Conservation (phyloP, 2,329 filamentous ascomycete genomes). For the Emmonsiellopsis sp. region DNA sequence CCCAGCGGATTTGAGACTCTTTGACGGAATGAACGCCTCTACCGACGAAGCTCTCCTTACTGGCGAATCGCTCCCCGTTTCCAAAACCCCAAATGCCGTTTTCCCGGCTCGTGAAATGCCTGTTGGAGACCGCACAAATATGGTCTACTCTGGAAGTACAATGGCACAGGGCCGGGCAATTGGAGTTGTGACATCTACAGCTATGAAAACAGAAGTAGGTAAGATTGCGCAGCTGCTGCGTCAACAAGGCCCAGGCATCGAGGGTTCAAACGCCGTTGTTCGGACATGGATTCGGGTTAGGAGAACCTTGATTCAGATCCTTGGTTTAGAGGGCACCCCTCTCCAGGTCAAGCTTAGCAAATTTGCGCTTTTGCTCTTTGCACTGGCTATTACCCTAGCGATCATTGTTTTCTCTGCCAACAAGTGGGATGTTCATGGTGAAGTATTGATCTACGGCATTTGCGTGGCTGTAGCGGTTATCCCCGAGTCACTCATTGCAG, state of each 20-base stretch:
- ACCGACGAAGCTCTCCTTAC: conserved; percentile 55
- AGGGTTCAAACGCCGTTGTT: conserved; percentile 32
- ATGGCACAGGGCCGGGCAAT: conserved; percentile 53
- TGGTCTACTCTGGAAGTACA: conserved; percentile 52
- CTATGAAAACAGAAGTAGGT: conserved; percentile 54
- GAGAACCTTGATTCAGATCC: conserved; percentile 28
- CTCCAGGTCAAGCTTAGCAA: conserved; percentile 56
- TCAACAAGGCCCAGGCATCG: conserved; percentile 38
- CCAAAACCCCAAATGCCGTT: conserved; percentile 39
- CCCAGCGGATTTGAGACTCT: conserved; percentile 39
- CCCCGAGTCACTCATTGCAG: conserved; percentile 49
- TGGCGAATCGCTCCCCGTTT: conserved; percentile 52
- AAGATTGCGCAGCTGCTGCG: conserved; percentile 51
- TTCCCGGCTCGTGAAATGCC: conserved; percentile 37
- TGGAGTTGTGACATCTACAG: conserved; percentile 53
- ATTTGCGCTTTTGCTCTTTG: conserved; percentile 53
- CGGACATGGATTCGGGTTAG: conserved; percentile 34
- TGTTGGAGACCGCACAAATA: conserved; percentile 52
- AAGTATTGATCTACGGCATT: conserved; percentile 50
- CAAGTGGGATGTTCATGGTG: conserved; percentile 37
- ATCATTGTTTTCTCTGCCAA: conserved; percentile 58
- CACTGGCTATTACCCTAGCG: conserved; percentile 51
- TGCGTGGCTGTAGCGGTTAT: conserved; percentile 45
- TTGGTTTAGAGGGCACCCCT: conserved; percentile 49
- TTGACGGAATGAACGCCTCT: conserved; percentile 51